Percentiles rank a stretch among this genome's conserved stretches.
phyloP scores from a whole-genome alignment of 139 green algal species.

The Volvox africanus region DNA sequence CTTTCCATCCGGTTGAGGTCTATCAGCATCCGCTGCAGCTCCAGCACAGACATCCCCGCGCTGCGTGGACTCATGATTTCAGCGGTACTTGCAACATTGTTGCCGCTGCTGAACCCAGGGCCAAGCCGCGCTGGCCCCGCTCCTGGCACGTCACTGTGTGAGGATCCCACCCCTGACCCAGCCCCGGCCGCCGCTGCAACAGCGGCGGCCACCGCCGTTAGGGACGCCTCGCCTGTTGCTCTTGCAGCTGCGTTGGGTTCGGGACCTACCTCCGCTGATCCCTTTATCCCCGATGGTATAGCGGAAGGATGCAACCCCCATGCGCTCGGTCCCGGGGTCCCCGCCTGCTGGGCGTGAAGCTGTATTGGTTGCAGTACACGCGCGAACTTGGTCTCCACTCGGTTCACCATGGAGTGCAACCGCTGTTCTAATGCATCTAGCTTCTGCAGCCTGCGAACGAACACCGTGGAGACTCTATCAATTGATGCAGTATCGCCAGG shows the following conservation, averaged over 20 bases:
- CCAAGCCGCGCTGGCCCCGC: background rate
- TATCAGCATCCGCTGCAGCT: constrained; percentile 54
- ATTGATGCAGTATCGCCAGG: too few relatives aligned
- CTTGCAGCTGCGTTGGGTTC: background rate
- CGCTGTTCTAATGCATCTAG: constrained; percentile 37
- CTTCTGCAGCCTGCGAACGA: constrained; percentile 32
- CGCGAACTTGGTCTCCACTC: constrained; percentile 23
- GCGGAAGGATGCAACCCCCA: background rate
- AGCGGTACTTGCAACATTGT: background rate
- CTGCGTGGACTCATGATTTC: constrained; percentile 7
- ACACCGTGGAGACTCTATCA: too few relatives aligned
- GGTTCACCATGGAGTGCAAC: constrained; percentile 13
- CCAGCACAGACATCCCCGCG: constrained; percentile 26
- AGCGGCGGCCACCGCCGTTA: background rate
- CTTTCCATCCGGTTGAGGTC: constrained; percentile 46
- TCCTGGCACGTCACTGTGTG: too few relatives aligned
- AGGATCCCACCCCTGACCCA: too few relatives aligned
- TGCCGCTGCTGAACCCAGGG: background rate
- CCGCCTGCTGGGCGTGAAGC: constrained; percentile 8
- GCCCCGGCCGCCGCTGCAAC: background rate
- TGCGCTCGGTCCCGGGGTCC: background rate
- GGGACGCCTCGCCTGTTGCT: background rate
- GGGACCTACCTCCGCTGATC: background rate
- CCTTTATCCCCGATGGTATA: background rate
- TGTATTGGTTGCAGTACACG: background rate